Evolutionary conservation across 1,284 basidiomycete genomes (phyloP).

Genomic region (Ceratorhiza oryzae-sativae): DNA sequence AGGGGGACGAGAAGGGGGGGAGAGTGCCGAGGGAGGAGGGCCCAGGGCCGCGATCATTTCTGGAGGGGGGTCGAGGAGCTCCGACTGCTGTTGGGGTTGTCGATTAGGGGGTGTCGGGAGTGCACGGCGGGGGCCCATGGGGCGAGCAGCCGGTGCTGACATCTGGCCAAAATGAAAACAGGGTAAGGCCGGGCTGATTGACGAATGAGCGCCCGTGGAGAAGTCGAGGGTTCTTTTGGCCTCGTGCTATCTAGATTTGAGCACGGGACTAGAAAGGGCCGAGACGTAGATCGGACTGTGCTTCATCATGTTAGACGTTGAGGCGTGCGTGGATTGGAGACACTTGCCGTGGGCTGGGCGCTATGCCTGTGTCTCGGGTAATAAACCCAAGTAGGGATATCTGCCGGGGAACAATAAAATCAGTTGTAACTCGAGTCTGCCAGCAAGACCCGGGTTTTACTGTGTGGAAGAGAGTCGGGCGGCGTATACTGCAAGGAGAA

Average conservation of each 20-base stretch:
- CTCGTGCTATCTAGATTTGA: constrained; percentile 14
- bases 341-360: background rate
- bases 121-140: constrained; percentile 27
- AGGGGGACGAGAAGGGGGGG: background rate
- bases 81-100: background rate
- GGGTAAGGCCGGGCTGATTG: background rate
- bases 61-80: background rate
- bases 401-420: background rate
- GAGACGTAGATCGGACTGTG: background rate
- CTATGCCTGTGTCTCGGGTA: background rate
- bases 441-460: background rate
- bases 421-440: background rate
- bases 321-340: background rate
- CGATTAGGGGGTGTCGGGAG: constrained; percentile 18
- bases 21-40: constrained; percentile 12
- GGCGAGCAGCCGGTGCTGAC: constrained; percentile 19
- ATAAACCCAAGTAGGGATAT: background rate
- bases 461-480: background rate
- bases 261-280: background rate
- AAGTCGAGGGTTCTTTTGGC: constrained; percentile 7
- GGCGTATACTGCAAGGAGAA: background rate
- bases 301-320: background rate
- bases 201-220: constrained; percentile 13
- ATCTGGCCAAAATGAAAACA: constrained; percentile 2
- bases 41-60: constrained; percentile 27